Evolutionary conservation across 1,284 basidiomycete species (phyloP), one percentile per base, ranked within the genome.

Genomic region (Trichosporon coremiiforme): DNA sequence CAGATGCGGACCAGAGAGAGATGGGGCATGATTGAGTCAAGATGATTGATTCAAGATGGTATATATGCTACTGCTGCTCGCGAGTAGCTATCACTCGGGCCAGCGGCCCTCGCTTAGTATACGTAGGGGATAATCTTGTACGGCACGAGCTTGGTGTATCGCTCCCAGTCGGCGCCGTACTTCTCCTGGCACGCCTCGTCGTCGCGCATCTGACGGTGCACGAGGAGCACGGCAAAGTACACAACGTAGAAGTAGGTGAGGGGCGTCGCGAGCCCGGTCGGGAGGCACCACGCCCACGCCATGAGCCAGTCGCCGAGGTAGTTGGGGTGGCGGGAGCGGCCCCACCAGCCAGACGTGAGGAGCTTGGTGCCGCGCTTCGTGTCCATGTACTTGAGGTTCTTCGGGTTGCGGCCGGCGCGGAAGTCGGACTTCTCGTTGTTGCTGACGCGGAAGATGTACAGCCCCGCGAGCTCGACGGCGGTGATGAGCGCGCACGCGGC

Each of bases 351-450:
- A 10, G 92, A 92, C 22, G 90, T 97, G 60, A 99, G 86, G 45
- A 99, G 87, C 82, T 94, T 96, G 5, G 93, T 91, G 12, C 97
- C 97, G 13, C 89, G 87, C 74, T 90, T 87, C 0, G 96, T 99
- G 67, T 89, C 87, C 84, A 99, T 90, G 81, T 86, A 97, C 75
- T 88, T 84, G 22, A 98, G 85, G 81, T 94, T 93, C 86, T 98
- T 98, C 0, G 94, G 93, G 85, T 99, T 98, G 78, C 86, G 87
- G 41, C 96, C 96, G 75, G 91, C 94, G 68, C 95, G 88, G 86
- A 99, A 99, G 72, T 94, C 89, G 78, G 96, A 93, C 88, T 99
- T 99, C 84, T 99, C 95, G 66, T 88, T 89, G 81, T 99, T 99
- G 38, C 92, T 87, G 10, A 82, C 84, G 69, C 96, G 87, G 88